Conservation (phyloP, 169 alveolate genomes). For the Plasmodium coatneyi region DNA sequence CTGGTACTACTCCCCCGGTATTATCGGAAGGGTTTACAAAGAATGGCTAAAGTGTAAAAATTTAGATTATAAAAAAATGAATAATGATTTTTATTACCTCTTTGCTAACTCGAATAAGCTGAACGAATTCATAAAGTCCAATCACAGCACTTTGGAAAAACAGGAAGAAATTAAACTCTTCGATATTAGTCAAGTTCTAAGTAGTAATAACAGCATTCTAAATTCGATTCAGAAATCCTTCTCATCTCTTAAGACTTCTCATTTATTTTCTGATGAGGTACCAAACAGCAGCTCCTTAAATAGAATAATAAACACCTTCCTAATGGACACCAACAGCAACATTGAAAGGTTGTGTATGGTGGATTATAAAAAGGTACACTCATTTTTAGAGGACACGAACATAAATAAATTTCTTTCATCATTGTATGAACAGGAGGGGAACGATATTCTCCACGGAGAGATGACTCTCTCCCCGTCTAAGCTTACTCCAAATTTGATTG, state of each 20-base stretch:
- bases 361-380: not conserved
- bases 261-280: slow-evolving; percentile 9
- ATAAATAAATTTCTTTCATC: slow-evolving; percentile 56
- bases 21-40: slow-evolving; percentile 59
- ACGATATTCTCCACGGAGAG: not conserved
- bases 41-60: slow-evolving; percentile 75
- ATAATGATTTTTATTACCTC: slow-evolving; percentile 68
- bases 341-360: not conserved
- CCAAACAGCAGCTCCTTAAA: slow-evolving; percentile 29
- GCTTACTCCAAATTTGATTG: slow-evolving; percentile 1
- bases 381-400: slow-evolving; percentile 36
- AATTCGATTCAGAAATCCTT: slow-evolving; percentile 22
- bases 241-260: slow-evolving; percentile 5
- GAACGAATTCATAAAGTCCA: slow-evolving; percentile 35
- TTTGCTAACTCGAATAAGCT: slow-evolving; percentile 40
- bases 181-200: slow-evolving; percentile 59
- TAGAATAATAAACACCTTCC: slow-evolving; percentile 44
- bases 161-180: slow-evolving; percentile 44
- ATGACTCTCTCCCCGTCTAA: not conserved
- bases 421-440: not conserved
- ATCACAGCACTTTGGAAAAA: slow-evolving; percentile 35
- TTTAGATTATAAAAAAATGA: slow-evolving; percentile 52
- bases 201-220: slow-evolving; percentile 14
- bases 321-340: slow-evolving; percentile 12
- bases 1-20: slow-evolving; percentile 75